Evolutionary conservation across 768 basidiomycete genomes (phyloP).

Genomic region (Lactarius psammicola): DNA sequence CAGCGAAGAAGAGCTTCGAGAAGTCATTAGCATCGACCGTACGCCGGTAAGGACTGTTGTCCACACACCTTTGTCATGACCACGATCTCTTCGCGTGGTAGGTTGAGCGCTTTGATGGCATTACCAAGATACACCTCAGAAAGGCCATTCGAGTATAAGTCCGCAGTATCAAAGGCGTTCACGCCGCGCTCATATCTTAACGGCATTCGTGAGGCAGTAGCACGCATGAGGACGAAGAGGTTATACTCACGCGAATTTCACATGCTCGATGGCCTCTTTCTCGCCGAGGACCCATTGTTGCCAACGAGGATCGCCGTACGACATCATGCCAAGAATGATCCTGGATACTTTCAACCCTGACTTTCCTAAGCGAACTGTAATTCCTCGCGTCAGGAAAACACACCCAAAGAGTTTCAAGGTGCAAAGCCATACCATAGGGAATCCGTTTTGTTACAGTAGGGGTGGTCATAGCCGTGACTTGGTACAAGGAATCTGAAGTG

Average conservation of each 20-base stretch:
- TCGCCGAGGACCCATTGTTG: conserved; percentile 38
- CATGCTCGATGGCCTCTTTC: conserved; percentile 30
- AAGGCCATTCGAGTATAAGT: conserved; percentile 38
- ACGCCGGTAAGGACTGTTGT: not conserved
- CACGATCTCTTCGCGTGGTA: conserved; percentile 45
- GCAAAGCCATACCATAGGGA: conserved; percentile 14
- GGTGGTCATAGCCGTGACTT: conserved; percentile 12
- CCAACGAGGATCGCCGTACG: conserved; percentile 44
- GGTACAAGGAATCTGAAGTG: not conserved
- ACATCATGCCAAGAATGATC: conserved; percentile 64
- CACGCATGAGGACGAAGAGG: conserved; percentile 20
- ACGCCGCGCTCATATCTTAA: conserved; percentile 59
- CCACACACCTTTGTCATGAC: conserved; percentile 43
- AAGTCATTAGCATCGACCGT: not conserved
- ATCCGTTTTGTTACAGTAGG: conserved; percentile 10
- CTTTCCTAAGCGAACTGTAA: conserved; percentile 40
- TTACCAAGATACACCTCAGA: conserved; percentile 43
- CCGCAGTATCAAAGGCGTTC: conserved; percentile 59
- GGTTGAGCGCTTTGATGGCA: conserved; percentile 39
- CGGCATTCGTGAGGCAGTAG: conserved; percentile 13
- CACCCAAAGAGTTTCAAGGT: not conserved
- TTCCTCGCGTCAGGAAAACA: not conserved
- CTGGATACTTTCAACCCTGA: conserved; percentile 64
- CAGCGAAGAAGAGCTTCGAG: conserved; percentile 5
- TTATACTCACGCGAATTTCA: conserved; percentile 32